Conservation (phyloP, 176 grass and related monocot genomes). For the Musa troglodytarum region DNA sequence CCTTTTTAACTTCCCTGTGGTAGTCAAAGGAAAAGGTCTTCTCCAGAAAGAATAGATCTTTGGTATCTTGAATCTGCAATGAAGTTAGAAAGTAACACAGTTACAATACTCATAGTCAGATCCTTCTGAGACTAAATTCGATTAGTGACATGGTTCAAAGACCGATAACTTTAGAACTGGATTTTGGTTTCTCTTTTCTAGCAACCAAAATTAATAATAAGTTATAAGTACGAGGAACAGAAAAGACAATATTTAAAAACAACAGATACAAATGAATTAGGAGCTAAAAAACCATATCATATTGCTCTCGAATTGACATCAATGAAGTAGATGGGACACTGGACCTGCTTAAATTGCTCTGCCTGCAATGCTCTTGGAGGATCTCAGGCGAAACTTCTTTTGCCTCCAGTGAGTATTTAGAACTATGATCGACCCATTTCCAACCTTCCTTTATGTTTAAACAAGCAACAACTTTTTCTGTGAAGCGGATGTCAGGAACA, state of each 20-base stretch:
- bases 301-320: not conserved
- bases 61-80: conserved; percentile 73
- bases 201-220: not conserved
- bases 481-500: conserved; percentile 53
- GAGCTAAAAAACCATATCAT: not conserved
- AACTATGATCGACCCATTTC: conserved; percentile 48
- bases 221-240: too few species aligned
- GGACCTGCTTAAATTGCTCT: conserved; percentile 67
- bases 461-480: conserved; percentile 75
- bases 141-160: not conserved
- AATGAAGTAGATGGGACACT: not conserved
- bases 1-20: conserved; percentile 77
- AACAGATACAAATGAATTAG: too few species aligned
- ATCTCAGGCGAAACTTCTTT: conserved; percentile 40
- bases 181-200: not conserved
- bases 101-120: not conserved
- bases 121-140: not conserved
- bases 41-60: conserved; percentile 52
- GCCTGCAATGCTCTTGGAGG: conserved; percentile 41
- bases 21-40: conserved; percentile 57
- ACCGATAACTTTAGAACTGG: not conserved
- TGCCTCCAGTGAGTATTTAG: conserved; percentile 12
- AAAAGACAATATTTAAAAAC: too few species aligned
- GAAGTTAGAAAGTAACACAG: not conserved
- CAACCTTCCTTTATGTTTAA: conserved; percentile 52